Evolutionary conservation across 176 grass and related monocot genomes (phyloP), one percentile per base, ranked within the genome.

Genomic region (Rhynchospora breviuscula): DNA sequence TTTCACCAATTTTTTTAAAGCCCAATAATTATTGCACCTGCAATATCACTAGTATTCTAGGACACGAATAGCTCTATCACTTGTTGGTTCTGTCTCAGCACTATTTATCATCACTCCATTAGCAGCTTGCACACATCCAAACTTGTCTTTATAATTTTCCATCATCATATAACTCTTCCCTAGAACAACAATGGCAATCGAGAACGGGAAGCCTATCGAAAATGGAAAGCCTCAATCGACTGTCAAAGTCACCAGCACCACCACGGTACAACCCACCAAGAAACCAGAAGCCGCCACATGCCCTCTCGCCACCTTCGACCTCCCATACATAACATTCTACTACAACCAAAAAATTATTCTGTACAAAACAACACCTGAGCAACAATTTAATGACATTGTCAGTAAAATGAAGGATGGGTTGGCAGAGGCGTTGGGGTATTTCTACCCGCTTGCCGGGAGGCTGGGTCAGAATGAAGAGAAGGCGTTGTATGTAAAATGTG

Each of bases 271-370:
- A 1, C 91, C 96, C 0, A 57, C 73, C 33, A 91, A 88, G 80
- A 87, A 77, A 67, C 86, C 88, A 11, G 80, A 75, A 78, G n/a
- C 43, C 3, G 44, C 70, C 4, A 53, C 74, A 5, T 90, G 87
- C 61, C 74, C 80, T 2, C 85, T 99, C 5, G 88, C 88, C 76
- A 99, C 96, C 44, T 99, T 99, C 76, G 96, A 99, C 80, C 86
- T 95, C 2, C 96, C 96, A 19, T 99, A 99, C 91, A 93, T 99
- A 72, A 99, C 96, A 44, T 99, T 99, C 93, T 99, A 99, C 86
- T 99, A 99, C 84, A 99, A 99, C 91, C 96, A 99, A 81, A 99
- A 99, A 86, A 88, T 99, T 10, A 82, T 99, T 19, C 86, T 99
- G 10, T 99, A 99, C 89, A 90, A 92, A 84, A 31, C 85, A 46